phyloP scores from a whole-genome alignment of 176 grass and related monocot genomes.

The Oryza officinalis region DNA sequence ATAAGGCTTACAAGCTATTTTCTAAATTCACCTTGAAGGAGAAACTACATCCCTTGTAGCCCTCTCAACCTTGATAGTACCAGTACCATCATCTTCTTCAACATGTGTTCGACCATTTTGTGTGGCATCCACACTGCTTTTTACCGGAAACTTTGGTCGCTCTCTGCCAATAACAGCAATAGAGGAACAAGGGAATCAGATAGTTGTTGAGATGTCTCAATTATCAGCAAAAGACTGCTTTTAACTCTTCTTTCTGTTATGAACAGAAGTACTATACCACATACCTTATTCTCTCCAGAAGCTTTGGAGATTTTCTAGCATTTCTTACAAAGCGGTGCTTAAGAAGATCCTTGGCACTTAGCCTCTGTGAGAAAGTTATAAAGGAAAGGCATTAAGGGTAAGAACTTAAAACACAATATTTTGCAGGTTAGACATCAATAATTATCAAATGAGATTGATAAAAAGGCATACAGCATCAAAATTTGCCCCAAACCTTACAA shows the following conservation, averaged over 20 bases:
- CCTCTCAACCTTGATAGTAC: constrained; percentile 67
- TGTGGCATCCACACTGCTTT: constrained; percentile 52
- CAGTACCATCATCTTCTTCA: constrained; percentile 64
- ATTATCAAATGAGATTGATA: constrained; percentile 24
- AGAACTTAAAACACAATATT: neutral
- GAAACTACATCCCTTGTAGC: constrained; percentile 53
- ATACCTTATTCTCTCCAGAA: constrained; percentile 99
- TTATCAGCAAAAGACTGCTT: constrained; percentile 3
- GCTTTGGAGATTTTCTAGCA: constrained; percentile 86
- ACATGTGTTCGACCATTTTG: constrained; percentile 45
- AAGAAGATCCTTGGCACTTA: constrained; percentile 96
- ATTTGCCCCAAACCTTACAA: constrained; percentile 16
- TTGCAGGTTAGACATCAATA: constrained; percentile 28
- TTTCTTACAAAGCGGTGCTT: constrained; percentile 96
- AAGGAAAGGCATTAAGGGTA: constrained; percentile 27
- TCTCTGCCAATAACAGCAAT: constrained; percentile 61
- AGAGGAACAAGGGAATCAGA: constrained; percentile 29
- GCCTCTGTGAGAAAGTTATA: constrained; percentile 65
- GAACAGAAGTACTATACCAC: neutral
- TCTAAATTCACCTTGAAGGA: constrained; percentile 51
- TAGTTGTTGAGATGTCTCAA: constrained; percentile 24
- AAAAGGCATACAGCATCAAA: neutral
- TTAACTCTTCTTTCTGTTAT: constrained; percentile 16
- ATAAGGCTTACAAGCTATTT: constrained; percentile 14
- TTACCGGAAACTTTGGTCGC: constrained; percentile 69